phyloP scores from a whole-genome alignment of 2,329 filamentous ascomycete genomes.

The Paraphaeosphaeria sporulosa region DNA sequence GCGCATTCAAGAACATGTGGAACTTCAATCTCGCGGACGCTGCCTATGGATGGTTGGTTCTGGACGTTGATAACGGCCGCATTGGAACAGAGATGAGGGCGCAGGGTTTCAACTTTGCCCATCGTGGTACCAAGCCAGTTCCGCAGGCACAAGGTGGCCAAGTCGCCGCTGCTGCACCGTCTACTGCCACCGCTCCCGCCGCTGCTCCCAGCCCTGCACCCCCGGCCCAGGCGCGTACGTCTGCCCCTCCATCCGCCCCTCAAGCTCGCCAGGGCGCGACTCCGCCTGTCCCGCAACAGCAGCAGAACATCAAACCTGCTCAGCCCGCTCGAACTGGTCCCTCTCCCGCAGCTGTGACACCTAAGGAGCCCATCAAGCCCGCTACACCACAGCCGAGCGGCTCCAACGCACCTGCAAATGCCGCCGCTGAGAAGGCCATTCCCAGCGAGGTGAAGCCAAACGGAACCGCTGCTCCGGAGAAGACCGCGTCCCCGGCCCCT shows the following conservation, averaged over 20 bases:
- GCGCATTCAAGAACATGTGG: constrained; percentile 99
- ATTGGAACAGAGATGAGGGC: constrained; percentile 99
- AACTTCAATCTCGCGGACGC: constrained; percentile 99
- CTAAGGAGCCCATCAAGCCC: constrained; percentile 58
- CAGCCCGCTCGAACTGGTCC: constrained; percentile 49
- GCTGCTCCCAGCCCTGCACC: constrained; percentile 49
- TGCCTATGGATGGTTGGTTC: constrained; percentile 92
- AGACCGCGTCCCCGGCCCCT: constrained; percentile 49
- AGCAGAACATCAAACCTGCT: constrained; percentile 46
- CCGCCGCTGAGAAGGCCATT: constrained; percentile 49
- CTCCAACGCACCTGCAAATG: constrained; percentile 41
- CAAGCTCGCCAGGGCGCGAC: constrained; percentile 42
- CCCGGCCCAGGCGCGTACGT: constrained; percentile 41
- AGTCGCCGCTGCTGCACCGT: constrained; percentile 47
- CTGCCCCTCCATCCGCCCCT: constrained; percentile 40
- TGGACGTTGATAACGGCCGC: constrained; percentile 93
- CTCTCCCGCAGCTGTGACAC: constrained; percentile 51
- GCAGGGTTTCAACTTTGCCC: constrained; percentile 98
- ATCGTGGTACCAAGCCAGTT: constrained; percentile 79
- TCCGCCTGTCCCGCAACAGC: constrained; percentile 49
- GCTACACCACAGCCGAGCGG: constrained; percentile 57
- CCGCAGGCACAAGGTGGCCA: constrained; percentile 48
- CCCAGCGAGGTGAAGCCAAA: constrained; percentile 57
- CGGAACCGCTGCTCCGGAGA: constrained; percentile 55
- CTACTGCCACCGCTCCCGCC: constrained; percentile 45